Evolutionary conservation across 208 protist species (phyloP).

Genomic region (Trypanosoma grayi): DNA sequence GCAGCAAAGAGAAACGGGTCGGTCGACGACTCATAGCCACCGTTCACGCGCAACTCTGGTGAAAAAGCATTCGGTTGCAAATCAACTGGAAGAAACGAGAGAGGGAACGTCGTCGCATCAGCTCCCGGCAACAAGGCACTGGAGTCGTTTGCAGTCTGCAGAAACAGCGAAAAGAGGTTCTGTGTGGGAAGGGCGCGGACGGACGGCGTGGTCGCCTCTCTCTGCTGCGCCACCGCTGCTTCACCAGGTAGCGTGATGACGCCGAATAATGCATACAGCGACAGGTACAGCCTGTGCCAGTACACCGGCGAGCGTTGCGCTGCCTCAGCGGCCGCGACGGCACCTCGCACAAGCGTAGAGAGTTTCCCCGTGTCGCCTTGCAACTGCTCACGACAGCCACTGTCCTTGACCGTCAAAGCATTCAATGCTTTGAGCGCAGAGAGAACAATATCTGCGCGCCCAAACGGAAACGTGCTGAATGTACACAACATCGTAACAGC

Average conservation of each 20-base stretch:
- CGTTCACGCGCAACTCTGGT: constrained; percentile 45
- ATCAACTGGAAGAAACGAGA: constrained; percentile 47
- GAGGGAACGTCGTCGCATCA: neutral
- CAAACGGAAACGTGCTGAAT: constrained; percentile 10
- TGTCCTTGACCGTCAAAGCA: constrained; percentile 14
- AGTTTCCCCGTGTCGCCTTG: constrained; percentile 34
- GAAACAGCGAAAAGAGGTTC: neutral
- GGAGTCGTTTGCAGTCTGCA: neutral
- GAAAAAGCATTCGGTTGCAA: constrained; percentile 46
- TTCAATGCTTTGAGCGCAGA: constrained; percentile 19
- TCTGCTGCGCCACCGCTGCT: neutral
- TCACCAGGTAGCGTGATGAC: constrained; percentile 40
- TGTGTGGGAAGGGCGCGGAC: constrained; percentile 9
- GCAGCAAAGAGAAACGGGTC: constrained; percentile 11
- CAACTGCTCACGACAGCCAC: constrained; percentile 19
- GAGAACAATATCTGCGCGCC: constrained; percentile 9
- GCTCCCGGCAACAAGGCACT: neutral
- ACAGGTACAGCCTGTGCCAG: constrained; percentile 58
- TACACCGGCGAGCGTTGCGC: constrained; percentile 26
- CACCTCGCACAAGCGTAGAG: constrained; percentile 35
- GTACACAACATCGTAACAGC: constrained; percentile 10
- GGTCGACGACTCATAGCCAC: constrained; percentile 13
- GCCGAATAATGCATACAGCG: constrained; percentile 53
- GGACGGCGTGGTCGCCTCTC: neutral
- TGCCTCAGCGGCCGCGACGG: constrained; percentile 33